Evolutionary conservation across 805 yeast species (phyloP).

Genomic region (Metschnikowia kofuensis): DNA sequence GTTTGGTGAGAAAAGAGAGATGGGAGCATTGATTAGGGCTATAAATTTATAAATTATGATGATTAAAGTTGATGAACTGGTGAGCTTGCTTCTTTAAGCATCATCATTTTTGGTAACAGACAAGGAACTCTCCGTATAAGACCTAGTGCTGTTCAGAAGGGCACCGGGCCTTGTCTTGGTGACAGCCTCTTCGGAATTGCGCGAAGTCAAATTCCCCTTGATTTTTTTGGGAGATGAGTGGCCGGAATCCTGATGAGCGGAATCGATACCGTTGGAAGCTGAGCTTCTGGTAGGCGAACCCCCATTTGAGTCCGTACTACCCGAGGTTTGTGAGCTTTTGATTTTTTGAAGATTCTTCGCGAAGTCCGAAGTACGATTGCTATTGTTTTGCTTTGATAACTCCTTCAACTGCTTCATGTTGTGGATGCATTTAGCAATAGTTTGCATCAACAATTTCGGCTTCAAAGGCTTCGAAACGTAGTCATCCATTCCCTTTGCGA

Average conservation of each 20-base stretch:
- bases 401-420: constrained; percentile 62
- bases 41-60: not conserved
- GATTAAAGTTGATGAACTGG: not conserved
- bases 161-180: constrained; percentile 29
- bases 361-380: constrained; percentile 43
- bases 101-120: constrained; percentile 7
- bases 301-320: constrained; percentile 2
- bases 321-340: constrained; percentile 19
- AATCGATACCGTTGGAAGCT: constrained; percentile 1
- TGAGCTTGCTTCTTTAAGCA: not conserved
- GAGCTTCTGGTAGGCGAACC: constrained; percentile 5
- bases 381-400: constrained; percentile 46
- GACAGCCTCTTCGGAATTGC: constrained; percentile 29
- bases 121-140: constrained; percentile 34
- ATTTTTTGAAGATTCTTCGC: constrained; percentile 43
- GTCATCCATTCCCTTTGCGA: constrained; percentile 91
- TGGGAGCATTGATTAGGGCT: not conserved
- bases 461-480: constrained; percentile 85
- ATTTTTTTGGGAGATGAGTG: constrained; percentile 6
- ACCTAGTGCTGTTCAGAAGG: constrained; percentile 27
- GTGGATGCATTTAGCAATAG: constrained; percentile 80
- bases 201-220: constrained; percentile 12
- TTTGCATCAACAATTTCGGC: constrained; percentile 77
- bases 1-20: constrained; percentile 40
- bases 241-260: constrained; percentile 1